phyloP scores from a whole-genome alignment of 495 filamentous ascomycete genomes.

The Neurospora hispaniola region DNA sequence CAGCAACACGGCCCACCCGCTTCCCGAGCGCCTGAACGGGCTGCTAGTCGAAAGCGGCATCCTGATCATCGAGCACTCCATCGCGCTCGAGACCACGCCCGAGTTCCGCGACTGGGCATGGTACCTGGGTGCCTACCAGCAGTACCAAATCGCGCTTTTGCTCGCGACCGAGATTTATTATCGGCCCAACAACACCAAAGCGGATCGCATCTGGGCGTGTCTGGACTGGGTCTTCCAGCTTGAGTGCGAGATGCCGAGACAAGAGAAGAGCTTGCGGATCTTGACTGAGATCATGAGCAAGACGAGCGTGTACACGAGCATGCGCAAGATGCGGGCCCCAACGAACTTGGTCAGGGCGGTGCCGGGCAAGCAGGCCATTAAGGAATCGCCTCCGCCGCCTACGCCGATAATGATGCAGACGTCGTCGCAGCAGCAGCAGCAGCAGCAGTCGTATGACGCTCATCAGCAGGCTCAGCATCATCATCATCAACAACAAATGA shows the following conservation, averaged over 20 bases:
- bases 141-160: slow-evolving; percentile 44
- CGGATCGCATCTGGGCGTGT: slow-evolving; percentile 55
- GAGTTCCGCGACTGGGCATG: slow-evolving; percentile 43
- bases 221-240: slow-evolving; percentile 61
- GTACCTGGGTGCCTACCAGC: slow-evolving; percentile 46
- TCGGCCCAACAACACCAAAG: slow-evolving; percentile 42
- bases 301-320: slow-evolving; percentile 29
- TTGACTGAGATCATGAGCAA: slow-evolving; percentile 31
- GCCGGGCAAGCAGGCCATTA: slow-evolving; percentile 28
- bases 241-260: slow-evolving; percentile 34
- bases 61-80: slow-evolving; percentile 47
- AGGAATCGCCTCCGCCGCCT: slow-evolving; percentile 20
- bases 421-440: background rate
- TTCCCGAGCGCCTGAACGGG: slow-evolving; percentile 34
- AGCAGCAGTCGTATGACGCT: background rate
- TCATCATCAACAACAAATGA: slow-evolving; percentile 2
- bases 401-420: background rate
- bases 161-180: slow-evolving; percentile 46
- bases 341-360: slow-evolving; percentile 25
- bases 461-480: slow-evolving; percentile 1
- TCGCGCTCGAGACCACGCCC: slow-evolving; percentile 45
- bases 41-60: slow-evolving; percentile 43
- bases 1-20: slow-evolving; percentile 40
- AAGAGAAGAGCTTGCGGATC: slow-evolving; percentile 29
- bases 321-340: slow-evolving; percentile 38